Evolutionary conservation across 2,329 filamentous ascomycete genomes (phyloP).

Genomic region (Cordyceps cicadae): DNA sequence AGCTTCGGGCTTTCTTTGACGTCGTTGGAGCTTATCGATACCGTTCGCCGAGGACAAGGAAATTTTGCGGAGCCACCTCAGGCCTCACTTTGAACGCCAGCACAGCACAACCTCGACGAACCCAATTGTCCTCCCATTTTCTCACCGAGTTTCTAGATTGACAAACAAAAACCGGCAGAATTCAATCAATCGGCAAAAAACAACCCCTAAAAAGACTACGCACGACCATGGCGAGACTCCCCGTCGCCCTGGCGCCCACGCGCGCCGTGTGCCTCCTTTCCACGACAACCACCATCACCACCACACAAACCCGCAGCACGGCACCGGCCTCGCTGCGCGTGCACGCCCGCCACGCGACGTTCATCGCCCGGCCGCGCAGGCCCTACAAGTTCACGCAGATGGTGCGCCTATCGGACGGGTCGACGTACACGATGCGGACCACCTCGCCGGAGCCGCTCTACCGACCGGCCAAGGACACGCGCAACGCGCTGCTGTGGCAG

Average conservation of each 20-base stretch:
- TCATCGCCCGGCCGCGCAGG: conserved; percentile 78
- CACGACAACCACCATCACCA: conserved; percentile 13
- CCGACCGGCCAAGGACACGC: conserved; percentile 66
- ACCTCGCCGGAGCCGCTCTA: conserved; percentile 59
- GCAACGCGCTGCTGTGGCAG: conserved; percentile 89
- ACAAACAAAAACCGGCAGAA: not conserved
- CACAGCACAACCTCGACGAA: not conserved
- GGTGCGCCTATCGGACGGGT: conserved; percentile 84
- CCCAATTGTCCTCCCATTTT: not conserved
- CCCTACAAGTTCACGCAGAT: conserved; percentile 98
- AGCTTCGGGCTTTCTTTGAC: not conserved
- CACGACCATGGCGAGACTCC: conserved; percentile 23
- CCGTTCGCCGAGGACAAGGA: not conserved
- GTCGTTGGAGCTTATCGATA: conserved; percentile 6
- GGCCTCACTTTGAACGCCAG: not conserved
- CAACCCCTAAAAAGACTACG: not conserved
- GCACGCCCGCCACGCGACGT: conserved; percentile 73
- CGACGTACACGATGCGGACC: conserved; percentile 71
- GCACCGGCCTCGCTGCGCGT: conserved; percentile 25
- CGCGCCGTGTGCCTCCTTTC: conserved; percentile 21
- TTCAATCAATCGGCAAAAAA: not conserved
- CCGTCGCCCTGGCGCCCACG: conserved; percentile 22
- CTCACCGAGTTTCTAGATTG: not conserved
- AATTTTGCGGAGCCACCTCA: conserved; percentile 11
- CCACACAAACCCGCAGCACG: conserved; percentile 15